Conservation (phyloP, 176 grass and related monocot species). For the Oryza glumipatula region DNA sequence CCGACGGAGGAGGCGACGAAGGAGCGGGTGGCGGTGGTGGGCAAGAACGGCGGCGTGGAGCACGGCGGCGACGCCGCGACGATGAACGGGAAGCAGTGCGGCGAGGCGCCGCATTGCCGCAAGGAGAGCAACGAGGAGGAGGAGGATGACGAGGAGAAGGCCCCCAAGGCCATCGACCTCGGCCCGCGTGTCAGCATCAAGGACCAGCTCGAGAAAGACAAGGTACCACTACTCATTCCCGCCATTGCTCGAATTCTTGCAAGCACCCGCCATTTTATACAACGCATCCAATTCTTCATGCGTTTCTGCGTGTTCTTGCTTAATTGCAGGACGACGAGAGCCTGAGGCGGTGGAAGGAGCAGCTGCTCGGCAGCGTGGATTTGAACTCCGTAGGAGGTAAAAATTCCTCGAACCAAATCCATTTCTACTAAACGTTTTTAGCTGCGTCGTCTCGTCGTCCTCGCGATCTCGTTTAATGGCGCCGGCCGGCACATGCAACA, state of each 20-base stretch:
- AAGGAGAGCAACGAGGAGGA: conserved; percentile 51
- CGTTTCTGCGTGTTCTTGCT: not conserved
- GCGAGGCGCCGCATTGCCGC: conserved; percentile 43
- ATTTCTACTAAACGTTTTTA: not conserved
- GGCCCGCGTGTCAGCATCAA: conserved; percentile 95
- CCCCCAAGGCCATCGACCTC: conserved; percentile 65
- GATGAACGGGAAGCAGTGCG: conserved; percentile 49
- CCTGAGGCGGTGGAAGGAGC: conserved; percentile 95
- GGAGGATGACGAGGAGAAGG: conserved; percentile 61
- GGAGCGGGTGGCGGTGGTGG: conserved; percentile 26
- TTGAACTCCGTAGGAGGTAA: conserved; percentile 98
- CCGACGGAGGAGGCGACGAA: conserved; percentile 33
- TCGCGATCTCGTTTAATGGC: conserved; percentile 34
- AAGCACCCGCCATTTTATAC: not conserved
- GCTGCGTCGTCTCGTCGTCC: conserved; percentile 31
- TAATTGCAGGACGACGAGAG: conserved; percentile 88
- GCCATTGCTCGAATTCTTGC: conserved; percentile 23
- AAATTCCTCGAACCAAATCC: conserved; percentile 18
- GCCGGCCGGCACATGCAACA: conserved; percentile 40
- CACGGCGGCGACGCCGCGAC: conserved; percentile 29
- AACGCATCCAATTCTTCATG: not conserved
- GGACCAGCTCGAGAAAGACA: conserved; percentile 97
- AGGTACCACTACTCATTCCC: conserved; percentile 40
- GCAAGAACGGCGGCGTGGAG: conserved; percentile 25
- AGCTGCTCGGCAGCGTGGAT: conserved; percentile 88